Evolutionary conservation across 2,329 filamentous ascomycete genomes (phyloP), one percentile per base, ranked within the genome.

Genomic region (Cadophora malorum): DNA sequence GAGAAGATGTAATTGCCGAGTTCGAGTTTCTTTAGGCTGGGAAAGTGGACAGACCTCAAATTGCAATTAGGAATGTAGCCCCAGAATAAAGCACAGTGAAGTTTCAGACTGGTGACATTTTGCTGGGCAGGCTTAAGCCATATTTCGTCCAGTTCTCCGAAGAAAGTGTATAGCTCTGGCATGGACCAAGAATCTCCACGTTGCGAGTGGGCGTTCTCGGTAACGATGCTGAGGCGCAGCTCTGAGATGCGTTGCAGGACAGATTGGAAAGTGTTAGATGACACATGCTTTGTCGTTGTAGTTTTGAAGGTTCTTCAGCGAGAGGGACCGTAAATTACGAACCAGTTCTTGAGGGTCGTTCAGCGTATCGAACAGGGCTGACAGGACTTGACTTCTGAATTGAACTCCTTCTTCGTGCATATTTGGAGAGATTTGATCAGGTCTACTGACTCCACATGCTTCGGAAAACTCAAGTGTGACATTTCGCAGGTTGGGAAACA

Each of bases 231-330:
- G 0, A 70, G 23, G 6, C 52, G 38, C 5, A 69, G 63, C 35
- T 67, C 63, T 1, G 41, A 35, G 7, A 70, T 56, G 2, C 62
- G 33, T 8, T 28, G 9, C 0, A 69, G 38, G 4, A 69, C 53
- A 1, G 35, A n/a, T n/a, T n/a, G n/a, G n/a, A n/a, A n/a, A n/a
- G n/a, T n/a, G n/a, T n/a, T n/a, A n/a, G n/a, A n/a, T n/a, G n/a
- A n/a, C 33, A 9, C 33, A 67, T 7, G 5, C 1, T 6, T 33
- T 3, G 19, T 67, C 50, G 31, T 67, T 69, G 38, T 53, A 14
- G 21, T 69, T 69, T 21, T 67, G 63, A 10, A 71, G 60, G 38
- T 69, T 61, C 38, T 67, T 67, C 21, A 70, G 19, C 3, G 50
- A 53, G 8, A 70, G 33, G n/a, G 56, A 61, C 62, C n/a, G 64